Evolutionary conservation across 306 rosid species (phyloP), one percentile per base, ranked within the genome.

Genomic region (Trifolium fragiferum): DNA sequence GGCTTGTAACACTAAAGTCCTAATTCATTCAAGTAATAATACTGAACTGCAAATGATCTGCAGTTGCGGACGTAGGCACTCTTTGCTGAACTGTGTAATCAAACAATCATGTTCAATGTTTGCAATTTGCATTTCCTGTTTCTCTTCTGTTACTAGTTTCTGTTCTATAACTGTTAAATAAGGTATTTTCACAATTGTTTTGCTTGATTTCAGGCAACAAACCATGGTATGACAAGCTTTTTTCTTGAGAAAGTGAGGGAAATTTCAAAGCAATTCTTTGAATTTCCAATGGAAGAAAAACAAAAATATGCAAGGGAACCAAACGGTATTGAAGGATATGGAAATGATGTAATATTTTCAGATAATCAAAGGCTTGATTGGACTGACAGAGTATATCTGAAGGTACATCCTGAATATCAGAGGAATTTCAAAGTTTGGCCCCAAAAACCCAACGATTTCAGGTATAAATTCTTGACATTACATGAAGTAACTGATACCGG

Each of bases 361-460:
- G 62, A 82, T 16, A 40, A 80, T 1, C 90, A 89, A 82, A 87
- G 62, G 27, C 88, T 90, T 43, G 96, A 92, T 21, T 92, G 98
- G 94, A 79, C 73, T n/a, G 92, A 88, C 47, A 82, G 93, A 43
- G n/a, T 92, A 53, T 87, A 80, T 79, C 82, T 90, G 10, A 35
- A 19, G 1, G 84, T 90, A 6, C 65, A 73, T 13, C 98, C 98
- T 41, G 65, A 85, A 74, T 82, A 84, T 66, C 71, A 81, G 20
- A 86, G 91, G 41, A 84, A 74, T 33, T 83, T 80, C 71, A 54
- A 83, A 62, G 21, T 68, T 67, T 90, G 96, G 96, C 96, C 96
- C 1, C 40, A 82, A 76, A 77, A 43, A 14, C 96, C 93, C 15
- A 20, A 64, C 61, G 76, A 73, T 67, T 82, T 86, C 69, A 78